Base-by-base conservation (phyloP, 768 basidiomycete species). In the Phaeotremella skinneri region DNA sequence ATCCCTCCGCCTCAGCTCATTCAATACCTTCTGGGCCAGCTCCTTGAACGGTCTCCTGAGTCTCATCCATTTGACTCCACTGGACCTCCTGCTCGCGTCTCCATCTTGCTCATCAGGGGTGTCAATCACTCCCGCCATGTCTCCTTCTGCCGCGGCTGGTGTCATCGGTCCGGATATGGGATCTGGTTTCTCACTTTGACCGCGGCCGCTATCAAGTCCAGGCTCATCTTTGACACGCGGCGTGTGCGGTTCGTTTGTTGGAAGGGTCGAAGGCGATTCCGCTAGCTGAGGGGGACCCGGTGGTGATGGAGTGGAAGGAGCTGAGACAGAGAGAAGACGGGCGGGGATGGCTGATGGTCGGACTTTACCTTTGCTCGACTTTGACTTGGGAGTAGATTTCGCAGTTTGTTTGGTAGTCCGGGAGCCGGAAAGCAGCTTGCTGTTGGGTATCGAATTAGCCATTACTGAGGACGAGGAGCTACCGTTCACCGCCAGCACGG, bases 61-160 rank as follows among this genome's bases (percentile, higher is more conserved):
- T 30, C 68, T 68, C 50, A 82, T 86, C 42, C 85, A 84, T 66
- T 75, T 70, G 11, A 59, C 81, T 51, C 71, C 80, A 2, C 70
- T 84, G 0, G 82, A 82, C 37, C 78, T 67, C 32, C 64, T 69
- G 0, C 29, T 21, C 3, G 47, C 14, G 37, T 52, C 21, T 30
- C 14, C 16, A 16, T 29, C 31, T 26, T 29, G 27, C n/a, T 56
- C 41, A 48, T 23, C 7, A 45, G 34, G 13, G 56, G 51, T 20
- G 63, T 6, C 21, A 37, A n/a, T 53, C 53, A 9, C 43, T 47
- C 34, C 39, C 49, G 16, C 17, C 11, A 14, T 25, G 25, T 49
- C 53, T 29, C 23, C 41, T 37, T 5, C 29, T 0, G 56, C 52
- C 3, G 50, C 54, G 14, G 62, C 47, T 31, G 62, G 62, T 37